Base-by-base conservation (phyloP, 2,329 filamentous ascomycete genomes). In the Arthrinium phaeospermum region DNA sequence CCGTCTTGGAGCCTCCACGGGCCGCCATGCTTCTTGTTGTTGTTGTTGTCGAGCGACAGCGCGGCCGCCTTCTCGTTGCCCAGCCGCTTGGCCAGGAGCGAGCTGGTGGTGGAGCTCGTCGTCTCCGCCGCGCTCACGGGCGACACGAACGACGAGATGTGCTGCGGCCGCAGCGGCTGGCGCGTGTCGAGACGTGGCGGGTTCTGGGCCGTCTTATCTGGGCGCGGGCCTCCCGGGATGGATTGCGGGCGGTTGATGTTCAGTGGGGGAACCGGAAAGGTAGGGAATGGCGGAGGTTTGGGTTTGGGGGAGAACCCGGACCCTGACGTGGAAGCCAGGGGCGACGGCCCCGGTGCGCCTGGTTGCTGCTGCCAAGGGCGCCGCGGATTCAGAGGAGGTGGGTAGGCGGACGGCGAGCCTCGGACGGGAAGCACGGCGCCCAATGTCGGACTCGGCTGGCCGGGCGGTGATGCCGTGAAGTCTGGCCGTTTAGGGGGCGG, bases 1-100 rank as follows among this genome's bases (percentile, higher is more conserved):
- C 30, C 30, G 22, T 67, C 73, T 14, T 73, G 74, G n/a, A 73
- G 76, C 69, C 70, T 76, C 81, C 80, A 81, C 47, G 74, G 73
- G 30, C 74, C 74, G 69, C 75, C 74, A 70, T 75, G 72, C 71
- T 76, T 78, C 72, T 73, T 76, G 67, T 74, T 74, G 69, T 71
- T 74, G 69, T 71, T 73, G 71, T 77, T 75, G 27, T 77, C 78
- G 3, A 86, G 80, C 61, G 83, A 77, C 75, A 90, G 83, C 67
- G 83, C 81, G 2, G 85, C 85, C 0, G 87, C 88, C 71, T 84
- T 85, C 70, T 86, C 84, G 37, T 80, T 81, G 8, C 88, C 87
- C 27, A 89, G 78, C 5, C 88, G 83, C 77, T 90, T 90, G 30
- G 86, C 84, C 12, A 89, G 83, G 44, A 90, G 83, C 4, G 86